Percentiles rank a stretch among this genome's conserved stretches.
Conservation (phyloP, 306 rosid genomes). For the Inga leiocalycina region DNA sequence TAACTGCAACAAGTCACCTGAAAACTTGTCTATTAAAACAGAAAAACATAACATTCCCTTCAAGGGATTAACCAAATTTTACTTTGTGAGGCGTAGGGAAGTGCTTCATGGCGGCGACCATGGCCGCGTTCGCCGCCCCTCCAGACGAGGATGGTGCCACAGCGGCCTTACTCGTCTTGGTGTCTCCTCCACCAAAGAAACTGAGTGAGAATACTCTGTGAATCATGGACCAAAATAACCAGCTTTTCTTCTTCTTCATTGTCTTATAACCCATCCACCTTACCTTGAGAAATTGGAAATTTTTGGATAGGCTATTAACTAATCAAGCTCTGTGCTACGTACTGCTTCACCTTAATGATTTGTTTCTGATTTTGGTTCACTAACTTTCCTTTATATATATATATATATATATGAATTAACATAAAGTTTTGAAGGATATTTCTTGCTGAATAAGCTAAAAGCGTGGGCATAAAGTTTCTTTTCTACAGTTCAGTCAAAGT, state of each 20-base stretch:
- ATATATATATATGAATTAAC: neutral
- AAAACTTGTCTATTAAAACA: neutral
- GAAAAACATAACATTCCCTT: neutral
- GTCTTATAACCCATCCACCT: neutral
- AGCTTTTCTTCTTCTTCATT: neutral
- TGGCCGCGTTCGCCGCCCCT: slow-evolving; percentile 42
- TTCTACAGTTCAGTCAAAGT: neutral
- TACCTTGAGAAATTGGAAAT: neutral
- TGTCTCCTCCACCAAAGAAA: slow-evolving; percentile 1
- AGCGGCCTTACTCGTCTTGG: slow-evolving; percentile 14
- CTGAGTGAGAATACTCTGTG: slow-evolving; percentile 12
- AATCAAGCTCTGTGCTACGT: neutral
- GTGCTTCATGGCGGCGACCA: slow-evolving; percentile 52
- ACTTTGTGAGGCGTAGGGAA: slow-evolving; percentile 56
- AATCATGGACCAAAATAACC: neutral
- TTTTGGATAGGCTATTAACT: neutral
- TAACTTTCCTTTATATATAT: slow-evolving; percentile 8
- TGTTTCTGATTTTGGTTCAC: neutral
- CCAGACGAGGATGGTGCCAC: neutral
- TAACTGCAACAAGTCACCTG: neutral
- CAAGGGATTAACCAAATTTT: neutral
- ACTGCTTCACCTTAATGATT: neutral
- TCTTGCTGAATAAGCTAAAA: slow-evolving; percentile 15
- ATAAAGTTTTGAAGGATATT: neutral
- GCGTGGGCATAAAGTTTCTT: slow-evolving; percentile 22